Evolutionary conservation across 2,329 filamentous ascomycete species (phyloP).

Genomic region (Cercospora brassicicola): DNA sequence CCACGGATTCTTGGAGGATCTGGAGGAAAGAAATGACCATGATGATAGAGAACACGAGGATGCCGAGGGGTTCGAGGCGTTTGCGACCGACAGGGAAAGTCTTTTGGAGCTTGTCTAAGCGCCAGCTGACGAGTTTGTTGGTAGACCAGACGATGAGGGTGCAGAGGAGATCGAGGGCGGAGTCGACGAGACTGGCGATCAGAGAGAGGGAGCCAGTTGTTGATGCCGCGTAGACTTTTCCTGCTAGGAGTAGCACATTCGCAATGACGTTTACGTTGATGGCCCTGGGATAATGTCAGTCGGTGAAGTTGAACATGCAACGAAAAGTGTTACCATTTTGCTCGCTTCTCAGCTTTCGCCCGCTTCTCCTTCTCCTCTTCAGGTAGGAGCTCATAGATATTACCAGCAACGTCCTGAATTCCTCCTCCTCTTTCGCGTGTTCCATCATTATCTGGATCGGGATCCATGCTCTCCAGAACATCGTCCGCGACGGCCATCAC

Average conservation of each 20-base stretch:
- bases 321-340: conserved; percentile 45
- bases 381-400: conserved; percentile 57
- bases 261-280: conserved; percentile 63
- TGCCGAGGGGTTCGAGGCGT: conserved; percentile 61
- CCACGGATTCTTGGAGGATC: conserved; percentile 61
- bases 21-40: conserved; percentile 65
- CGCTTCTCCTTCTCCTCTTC: conserved; percentile 55
- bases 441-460: conserved; percentile 59
- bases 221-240: conserved; percentile 57
- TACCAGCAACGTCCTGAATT: conserved; percentile 51
- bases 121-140: conserved; percentile 60
- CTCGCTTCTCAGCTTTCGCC: conserved; percentile 49
- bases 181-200: conserved; percentile 63
- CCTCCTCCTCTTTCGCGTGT: conserved; percentile 55
- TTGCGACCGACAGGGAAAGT: conserved; percentile 60
- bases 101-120: conserved; percentile 51
- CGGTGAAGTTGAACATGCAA: too few relatives aligned
- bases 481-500: conserved; percentile 59
- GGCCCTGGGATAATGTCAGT: conserved; percentile 36
- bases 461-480: conserved; percentile 61
- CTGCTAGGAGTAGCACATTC: conserved; percentile 58
- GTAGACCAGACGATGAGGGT: conserved; percentile 63
- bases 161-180: conserved; percentile 60
- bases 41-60: conserved; percentile 63
- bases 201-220: conserved; percentile 61